Percentiles rank a stretch among this genome's conserved stretches.
These are phyloP conservation scores for Fusarium sp. DNA, from an alignment of 2,329 filamentous ascomycete genomes.

Conservation along the genomic window DNA sequence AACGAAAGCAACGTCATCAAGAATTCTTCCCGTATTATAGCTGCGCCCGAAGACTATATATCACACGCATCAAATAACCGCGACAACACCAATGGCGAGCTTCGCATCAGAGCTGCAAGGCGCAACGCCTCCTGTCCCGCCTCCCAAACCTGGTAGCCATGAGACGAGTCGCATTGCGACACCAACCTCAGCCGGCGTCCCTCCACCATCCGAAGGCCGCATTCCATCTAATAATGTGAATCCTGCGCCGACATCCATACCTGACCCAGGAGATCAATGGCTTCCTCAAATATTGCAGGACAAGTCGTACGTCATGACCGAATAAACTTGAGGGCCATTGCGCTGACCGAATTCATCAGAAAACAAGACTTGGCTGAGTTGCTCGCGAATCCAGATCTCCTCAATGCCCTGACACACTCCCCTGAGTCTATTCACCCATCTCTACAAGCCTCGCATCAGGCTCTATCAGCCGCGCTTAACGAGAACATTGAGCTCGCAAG, in stretches of 20 bases:
- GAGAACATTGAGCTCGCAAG: conserved; percentile 79
- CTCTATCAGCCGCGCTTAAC: conserved; percentile 73
- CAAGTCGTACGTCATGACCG: conserved; percentile 74
- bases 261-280: conserved; percentile 79
- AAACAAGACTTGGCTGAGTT: conserved; percentile 82
- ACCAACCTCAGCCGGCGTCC: conserved; percentile 63
- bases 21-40: not conserved
- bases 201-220: conserved; percentile 55
- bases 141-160: conserved; percentile 78
- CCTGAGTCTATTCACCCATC: conserved; percentile 78
- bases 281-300: conserved; percentile 80
- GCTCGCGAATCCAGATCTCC: conserved; percentile 72
- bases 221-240: conserved; percentile 30
- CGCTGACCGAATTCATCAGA: conserved; percentile 56
- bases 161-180: conserved; percentile 76
- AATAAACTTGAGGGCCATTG: conserved; percentile 19
- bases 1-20: not conserved
- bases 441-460: conserved; percentile 71
- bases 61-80: not conserved
- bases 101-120: conserved; percentile 47
- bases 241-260: conserved; percentile 53
- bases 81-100: conserved; percentile 44
- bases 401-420: conserved; percentile 79
- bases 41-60: not conserved
- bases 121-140: conserved; percentile 71